Conservation (phyloP, 768 basidiomycete genomes). For the Mycena capillaripes region DNA sequence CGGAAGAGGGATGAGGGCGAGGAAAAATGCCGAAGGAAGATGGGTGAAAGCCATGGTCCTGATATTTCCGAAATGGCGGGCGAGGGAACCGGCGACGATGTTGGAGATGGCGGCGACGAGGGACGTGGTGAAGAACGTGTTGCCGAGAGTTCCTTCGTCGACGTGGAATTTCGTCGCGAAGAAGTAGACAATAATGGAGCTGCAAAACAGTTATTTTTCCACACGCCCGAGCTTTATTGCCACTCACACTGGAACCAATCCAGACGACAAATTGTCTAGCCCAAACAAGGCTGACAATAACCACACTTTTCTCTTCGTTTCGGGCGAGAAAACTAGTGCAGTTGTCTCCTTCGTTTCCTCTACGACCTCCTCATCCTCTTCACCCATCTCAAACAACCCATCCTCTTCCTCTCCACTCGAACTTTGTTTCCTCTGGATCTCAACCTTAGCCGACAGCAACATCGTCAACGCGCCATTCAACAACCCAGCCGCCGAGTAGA, state of each 20-base stretch:
- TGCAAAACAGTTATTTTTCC: slow-evolving; percentile 1
- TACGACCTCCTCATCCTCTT: slow-evolving; percentile 18
- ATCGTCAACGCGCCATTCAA: slow-evolving; percentile 19
- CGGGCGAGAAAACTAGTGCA: slow-evolving; percentile 20
- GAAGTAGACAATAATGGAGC: slow-evolving; percentile 28
- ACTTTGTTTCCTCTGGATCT: slow-evolving; percentile 18
- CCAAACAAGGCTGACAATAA: slow-evolving; percentile 26
- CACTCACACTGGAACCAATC: slow-evolving; percentile 31
- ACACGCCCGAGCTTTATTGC: not conserved
- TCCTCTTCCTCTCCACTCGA: slow-evolving; percentile 25
- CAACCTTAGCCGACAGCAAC: slow-evolving; percentile 21
- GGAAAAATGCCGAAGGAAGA: slow-evolving; percentile 23
- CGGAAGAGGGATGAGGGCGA: slow-evolving; percentile 25
- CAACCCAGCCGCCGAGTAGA: slow-evolving; percentile 27
- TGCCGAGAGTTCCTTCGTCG: slow-evolving; percentile 25
- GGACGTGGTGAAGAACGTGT: slow-evolving; percentile 25
- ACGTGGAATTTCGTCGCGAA: slow-evolving; percentile 24
- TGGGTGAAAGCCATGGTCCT: slow-evolving; percentile 28
- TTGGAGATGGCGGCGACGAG: slow-evolving; percentile 28
- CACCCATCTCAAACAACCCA: slow-evolving; percentile 27
- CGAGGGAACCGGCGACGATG: slow-evolving; percentile 22
- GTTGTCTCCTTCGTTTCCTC: slow-evolving; percentile 19
- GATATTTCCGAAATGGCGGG: slow-evolving; percentile 22
- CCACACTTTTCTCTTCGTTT: slow-evolving; percentile 30
- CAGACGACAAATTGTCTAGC: slow-evolving; percentile 23